These are phyloP conservation scores for Trypanosoma congolense DNA, from an alignment of 208 protist genomes.

Conservation along the genomic window DNA sequence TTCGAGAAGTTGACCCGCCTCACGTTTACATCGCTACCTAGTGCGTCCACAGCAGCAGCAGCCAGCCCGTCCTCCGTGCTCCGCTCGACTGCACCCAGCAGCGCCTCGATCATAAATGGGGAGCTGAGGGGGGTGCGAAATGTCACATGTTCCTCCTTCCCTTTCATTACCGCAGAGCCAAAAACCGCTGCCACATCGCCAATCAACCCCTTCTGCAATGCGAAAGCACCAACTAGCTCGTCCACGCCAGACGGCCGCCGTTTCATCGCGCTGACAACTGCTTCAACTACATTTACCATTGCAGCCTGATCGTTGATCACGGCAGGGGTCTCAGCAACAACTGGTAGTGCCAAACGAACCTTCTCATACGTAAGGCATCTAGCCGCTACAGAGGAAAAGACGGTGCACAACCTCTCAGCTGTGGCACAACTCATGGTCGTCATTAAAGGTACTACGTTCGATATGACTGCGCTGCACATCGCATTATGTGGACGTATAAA, in stretches of 20 bases:
- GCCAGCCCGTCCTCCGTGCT: slow-evolving; percentile 1
- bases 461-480: slow-evolving; percentile 68
- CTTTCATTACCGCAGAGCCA: not conserved
- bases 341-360: not conserved
- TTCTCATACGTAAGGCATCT: slow-evolving; percentile 29
- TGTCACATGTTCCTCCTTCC: slow-evolving; percentile 3
- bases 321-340: slow-evolving; percentile 1
- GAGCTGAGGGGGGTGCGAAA: slow-evolving; percentile 18
- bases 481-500: slow-evolving; percentile 41
- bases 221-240: slow-evolving; percentile 46
- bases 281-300: slow-evolving; percentile 65
- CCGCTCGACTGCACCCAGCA: slow-evolving; percentile 41
- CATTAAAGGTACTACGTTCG: slow-evolving; percentile 87
- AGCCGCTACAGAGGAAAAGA: slow-evolving; percentile 44
- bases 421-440: slow-evolving; percentile 32
- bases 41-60: too few species aligned
- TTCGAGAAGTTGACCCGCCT: slow-evolving; percentile 57
- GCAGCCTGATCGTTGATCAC: slow-evolving; percentile 23
- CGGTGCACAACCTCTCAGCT: slow-evolving; percentile 43
- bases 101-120: slow-evolving; percentile 62
- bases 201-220: slow-evolving; percentile 50
- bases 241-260: slow-evolving; percentile 54
- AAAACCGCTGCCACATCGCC: slow-evolving; percentile 26
- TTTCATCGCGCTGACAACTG: slow-evolving; percentile 66
- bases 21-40: too few species aligned